phyloP scores from a whole-genome alignment of 371 early-diverging fungal genomes.

The Smittium mucronatum region DNA sequence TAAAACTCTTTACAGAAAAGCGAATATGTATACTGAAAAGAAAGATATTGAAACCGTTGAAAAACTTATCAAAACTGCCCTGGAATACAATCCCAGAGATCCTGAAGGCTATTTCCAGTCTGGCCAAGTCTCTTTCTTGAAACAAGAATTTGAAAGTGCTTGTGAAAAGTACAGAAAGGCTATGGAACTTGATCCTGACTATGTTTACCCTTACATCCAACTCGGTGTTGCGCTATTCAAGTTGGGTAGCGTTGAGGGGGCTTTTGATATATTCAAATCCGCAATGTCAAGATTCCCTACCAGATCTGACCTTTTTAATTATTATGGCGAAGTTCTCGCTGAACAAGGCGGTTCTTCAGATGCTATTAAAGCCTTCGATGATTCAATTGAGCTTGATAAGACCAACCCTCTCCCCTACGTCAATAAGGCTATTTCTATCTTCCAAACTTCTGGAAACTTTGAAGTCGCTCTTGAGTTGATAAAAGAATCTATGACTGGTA shows the following conservation, averaged over 20 bases:
- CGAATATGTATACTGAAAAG: conserved; percentile 76
- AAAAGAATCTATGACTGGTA: conserved; percentile 47
- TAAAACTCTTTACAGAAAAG: conserved; percentile 76
- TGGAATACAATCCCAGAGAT: conserved; percentile 18
- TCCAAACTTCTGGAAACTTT: conserved; percentile 66
- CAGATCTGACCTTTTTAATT: conserved; percentile 85
- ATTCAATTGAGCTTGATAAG: conserved; percentile 74
- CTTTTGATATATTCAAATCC: conserved; percentile 66
- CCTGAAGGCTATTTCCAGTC: conserved; percentile 34
- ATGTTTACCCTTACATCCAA: conserved; percentile 88
- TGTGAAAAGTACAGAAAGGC: conserved; percentile 72
- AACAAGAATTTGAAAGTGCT: conserved; percentile 62
- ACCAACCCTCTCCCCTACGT: conserved; percentile 82
- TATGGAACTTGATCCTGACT: conserved; percentile 62
- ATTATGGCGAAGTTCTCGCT: conserved; percentile 85
- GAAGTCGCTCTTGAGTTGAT: conserved; percentile 63
- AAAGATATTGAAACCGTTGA: conserved; percentile 26
- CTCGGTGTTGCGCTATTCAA: conserved; percentile 88
- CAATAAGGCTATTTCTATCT: conserved; percentile 85
- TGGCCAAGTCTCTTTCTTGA: conserved; percentile 49
- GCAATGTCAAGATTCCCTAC: conserved; percentile 64
- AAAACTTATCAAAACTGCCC: conserved; percentile 20
- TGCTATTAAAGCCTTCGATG: conserved; percentile 86
- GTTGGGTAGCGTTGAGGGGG: conserved; percentile 54
- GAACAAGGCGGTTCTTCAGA: conserved; percentile 76